Conservation (phyloP, 768 basidiomycete species). For the Hericium coralloides region DNA sequence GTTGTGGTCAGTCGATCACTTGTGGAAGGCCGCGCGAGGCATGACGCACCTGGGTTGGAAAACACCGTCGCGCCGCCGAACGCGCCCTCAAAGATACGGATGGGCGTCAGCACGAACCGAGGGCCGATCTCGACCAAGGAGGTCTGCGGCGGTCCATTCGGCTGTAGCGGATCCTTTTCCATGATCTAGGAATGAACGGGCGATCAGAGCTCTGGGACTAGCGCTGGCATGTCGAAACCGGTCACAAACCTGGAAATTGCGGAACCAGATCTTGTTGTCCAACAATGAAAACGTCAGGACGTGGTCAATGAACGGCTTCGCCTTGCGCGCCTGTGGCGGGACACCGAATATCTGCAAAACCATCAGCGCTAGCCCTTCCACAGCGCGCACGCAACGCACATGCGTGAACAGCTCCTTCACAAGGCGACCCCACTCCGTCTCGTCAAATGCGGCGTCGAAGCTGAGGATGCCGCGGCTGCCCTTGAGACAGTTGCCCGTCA, state of each 20-base stretch:
- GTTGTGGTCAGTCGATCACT: neutral
- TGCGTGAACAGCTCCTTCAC: conserved; percentile 93
- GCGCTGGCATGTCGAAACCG: neutral
- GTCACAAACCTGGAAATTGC: conserved; percentile 86
- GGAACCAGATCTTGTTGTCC: conserved; percentile 97
- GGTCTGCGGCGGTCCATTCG: conserved; percentile 75
- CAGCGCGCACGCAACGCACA: conserved; percentile 37
- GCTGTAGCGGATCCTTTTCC: conserved; percentile 88
- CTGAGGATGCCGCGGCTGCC: conserved; percentile 88
- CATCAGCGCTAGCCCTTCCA: neutral
- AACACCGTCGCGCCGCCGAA: conserved; percentile 93
- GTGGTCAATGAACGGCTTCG: conserved; percentile 98
- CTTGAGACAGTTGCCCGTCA: conserved; percentile 98
- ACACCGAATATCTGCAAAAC: conserved; percentile 81
- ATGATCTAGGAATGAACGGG: conserved; percentile 55
- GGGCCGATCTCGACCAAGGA: conserved; percentile 97
- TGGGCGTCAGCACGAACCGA: conserved; percentile 93
- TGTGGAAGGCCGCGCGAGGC: neutral
- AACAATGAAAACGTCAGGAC: conserved; percentile 93
- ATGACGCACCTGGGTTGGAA: conserved; percentile 77
- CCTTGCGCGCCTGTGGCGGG: conserved; percentile 76
- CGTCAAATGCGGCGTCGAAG: conserved; percentile 87
- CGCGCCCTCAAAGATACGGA: conserved; percentile 96
- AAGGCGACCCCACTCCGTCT: conserved; percentile 76
- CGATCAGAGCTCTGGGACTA: neutral